Conservation (phyloP, 352 stramenopile species). For the Lagenidium sp. region DNA sequence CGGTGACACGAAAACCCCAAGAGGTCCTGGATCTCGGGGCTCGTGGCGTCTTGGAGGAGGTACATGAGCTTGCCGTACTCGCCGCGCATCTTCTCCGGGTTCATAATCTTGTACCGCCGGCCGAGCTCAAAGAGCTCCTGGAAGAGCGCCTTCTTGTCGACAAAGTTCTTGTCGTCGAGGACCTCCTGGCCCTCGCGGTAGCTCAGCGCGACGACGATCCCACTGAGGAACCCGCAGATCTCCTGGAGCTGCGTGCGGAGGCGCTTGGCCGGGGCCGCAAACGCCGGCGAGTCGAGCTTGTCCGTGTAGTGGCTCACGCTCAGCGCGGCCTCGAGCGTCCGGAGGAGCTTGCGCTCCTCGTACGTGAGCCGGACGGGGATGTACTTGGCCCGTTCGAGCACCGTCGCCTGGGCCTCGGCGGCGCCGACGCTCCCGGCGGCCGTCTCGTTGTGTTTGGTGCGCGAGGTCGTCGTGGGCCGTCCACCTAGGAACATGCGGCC, state of each 20-base stretch:
- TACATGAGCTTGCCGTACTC: slow-evolving; percentile 97
- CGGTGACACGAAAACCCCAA: slow-evolving; percentile 77
- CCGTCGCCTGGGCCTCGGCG: slow-evolving; percentile 17
- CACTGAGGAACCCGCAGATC: slow-evolving; percentile 87
- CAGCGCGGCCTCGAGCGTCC: slow-evolving; percentile 91
- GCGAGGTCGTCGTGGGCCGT: not conserved
- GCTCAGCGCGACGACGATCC: slow-evolving; percentile 87
- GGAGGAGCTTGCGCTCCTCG: slow-evolving; percentile 92
- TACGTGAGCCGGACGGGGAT: slow-evolving; percentile 95
- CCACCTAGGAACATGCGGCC: slow-evolving; percentile 76
- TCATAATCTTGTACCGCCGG: slow-evolving; percentile 97
- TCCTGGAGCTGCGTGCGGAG: slow-evolving; percentile 87
- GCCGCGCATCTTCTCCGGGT: slow-evolving; percentile 96
- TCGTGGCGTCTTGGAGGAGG: slow-evolving; percentile 87
- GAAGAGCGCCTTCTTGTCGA: slow-evolving; percentile 83
- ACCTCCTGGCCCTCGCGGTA: slow-evolving; percentile 84
- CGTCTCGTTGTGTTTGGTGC: not conserved
- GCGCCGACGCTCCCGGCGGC: slow-evolving; percentile 9
- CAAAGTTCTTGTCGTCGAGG: slow-evolving; percentile 87
- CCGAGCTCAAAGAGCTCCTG: slow-evolving; percentile 92
- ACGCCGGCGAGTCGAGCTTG: slow-evolving; percentile 83
- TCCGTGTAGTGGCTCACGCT: slow-evolving; percentile 92
- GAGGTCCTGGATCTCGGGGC: slow-evolving; percentile 71
- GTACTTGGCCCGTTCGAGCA: slow-evolving; percentile 91
- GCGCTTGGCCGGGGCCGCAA: slow-evolving; percentile 55